phyloP scores from a whole-genome alignment of 371 early-diverging fungal species.

The Nematocida sp. region DNA sequence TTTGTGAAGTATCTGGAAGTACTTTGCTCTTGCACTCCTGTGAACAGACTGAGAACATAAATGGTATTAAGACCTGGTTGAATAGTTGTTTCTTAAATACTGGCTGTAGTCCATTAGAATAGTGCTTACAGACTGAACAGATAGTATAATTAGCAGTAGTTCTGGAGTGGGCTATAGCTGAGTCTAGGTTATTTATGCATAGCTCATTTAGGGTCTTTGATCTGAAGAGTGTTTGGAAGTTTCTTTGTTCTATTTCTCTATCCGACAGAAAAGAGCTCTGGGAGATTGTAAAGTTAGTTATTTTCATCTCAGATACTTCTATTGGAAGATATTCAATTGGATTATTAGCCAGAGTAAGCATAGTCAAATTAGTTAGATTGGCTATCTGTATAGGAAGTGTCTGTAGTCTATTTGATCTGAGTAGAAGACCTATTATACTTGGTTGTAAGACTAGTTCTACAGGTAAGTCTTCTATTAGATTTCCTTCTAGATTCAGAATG shows the following conservation, averaged over 20 bases:
- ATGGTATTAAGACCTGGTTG: constrained; percentile 1
- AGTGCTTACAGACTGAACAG: constrained; percentile 9
- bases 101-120: neutral
- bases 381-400: constrained; percentile 4
- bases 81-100: constrained; percentile 10
- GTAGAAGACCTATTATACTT: constrained; percentile 10
- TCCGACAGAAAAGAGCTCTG: constrained; percentile 11
- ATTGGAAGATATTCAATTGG: constrained; percentile 40
- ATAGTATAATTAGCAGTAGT: neutral
- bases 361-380: neutral
- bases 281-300: constrained; percentile 21
- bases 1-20: no score
- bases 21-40: constrained; percentile 5
- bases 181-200: neutral
- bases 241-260: neutral
- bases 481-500: constrained; percentile 38
- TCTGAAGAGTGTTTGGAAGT: neutral
- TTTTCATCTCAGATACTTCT: neutral
- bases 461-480: constrained; percentile 23
- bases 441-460: constrained; percentile 2
- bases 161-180: neutral
- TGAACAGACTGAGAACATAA: constrained; percentile 21
- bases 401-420: constrained; percentile 24
- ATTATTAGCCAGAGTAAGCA: constrained; percentile 41
- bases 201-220: constrained; percentile 13